Percentiles rank a stretch among this genome's conserved stretches.
Evolutionary conservation across 768 basidiomycete species (phyloP).

Genomic region (Hericium rajendrae): DNA sequence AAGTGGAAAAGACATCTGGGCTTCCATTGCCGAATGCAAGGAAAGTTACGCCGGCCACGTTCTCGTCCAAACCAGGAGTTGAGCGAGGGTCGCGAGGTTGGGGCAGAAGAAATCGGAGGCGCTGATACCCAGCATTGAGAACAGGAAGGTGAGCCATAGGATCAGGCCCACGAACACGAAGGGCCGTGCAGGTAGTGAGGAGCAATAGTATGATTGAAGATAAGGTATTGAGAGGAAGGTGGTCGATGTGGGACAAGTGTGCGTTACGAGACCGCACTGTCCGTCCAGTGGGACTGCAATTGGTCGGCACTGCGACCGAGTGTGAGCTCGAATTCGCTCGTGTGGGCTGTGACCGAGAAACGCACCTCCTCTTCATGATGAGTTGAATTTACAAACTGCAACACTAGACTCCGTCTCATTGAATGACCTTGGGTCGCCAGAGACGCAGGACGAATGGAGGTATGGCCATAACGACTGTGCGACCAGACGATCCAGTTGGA

Average conservation of each 20-base stretch:
- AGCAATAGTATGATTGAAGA: constrained; percentile 62
- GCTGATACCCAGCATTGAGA: constrained; percentile 90
- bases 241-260: constrained; percentile 43
- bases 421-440: background rate
- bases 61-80: constrained; percentile 84
- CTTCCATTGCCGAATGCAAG: constrained; percentile 96
- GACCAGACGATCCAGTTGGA: constrained; percentile 62
- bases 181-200: constrained; percentile 43
- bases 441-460: constrained; percentile 3
- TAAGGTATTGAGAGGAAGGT: constrained; percentile 69
- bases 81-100: constrained; percentile 84
- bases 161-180: constrained; percentile 53
- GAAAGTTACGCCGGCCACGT: constrained; percentile 93
- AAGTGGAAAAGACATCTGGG: constrained; percentile 93
- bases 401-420: background rate
- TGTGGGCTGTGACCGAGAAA: background rate
- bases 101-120: constrained; percentile 98
- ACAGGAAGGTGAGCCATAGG: constrained; percentile 83
- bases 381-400: background rate
- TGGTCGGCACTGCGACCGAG: constrained; percentile 50
- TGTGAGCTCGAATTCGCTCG: background rate
- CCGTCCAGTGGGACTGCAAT: constrained; percentile 37
- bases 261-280: constrained; percentile 59
- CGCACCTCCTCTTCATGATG: constrained; percentile 5
- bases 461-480: constrained; percentile 22